phyloP scores from a whole-genome alignment of 169 alveolate genomes.

The Sarcocystis neurona region DNA sequence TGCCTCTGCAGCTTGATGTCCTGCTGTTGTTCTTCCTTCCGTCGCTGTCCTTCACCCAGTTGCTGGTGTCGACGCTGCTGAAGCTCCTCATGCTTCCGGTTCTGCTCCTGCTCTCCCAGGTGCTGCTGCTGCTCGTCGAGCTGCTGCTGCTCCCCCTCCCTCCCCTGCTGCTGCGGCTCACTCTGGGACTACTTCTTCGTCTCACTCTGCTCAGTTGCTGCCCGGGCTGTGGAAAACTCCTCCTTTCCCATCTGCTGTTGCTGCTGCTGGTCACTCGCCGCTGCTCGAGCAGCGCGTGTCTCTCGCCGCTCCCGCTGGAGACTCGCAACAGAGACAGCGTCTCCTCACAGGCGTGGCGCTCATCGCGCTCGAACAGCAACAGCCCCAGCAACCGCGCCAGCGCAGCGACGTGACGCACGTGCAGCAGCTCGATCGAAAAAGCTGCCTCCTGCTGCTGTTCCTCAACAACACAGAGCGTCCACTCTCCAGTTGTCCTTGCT shows the following conservation, averaged over 20 bases:
- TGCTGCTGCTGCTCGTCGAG: too few relatives aligned
- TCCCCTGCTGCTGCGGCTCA: conserved; percentile 15
- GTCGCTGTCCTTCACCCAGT: too few relatives aligned
- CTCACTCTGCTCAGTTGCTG: background rate
- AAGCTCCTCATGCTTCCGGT: too few relatives aligned
- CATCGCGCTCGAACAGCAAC: conserved; percentile 39
- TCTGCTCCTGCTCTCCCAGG: too few relatives aligned
- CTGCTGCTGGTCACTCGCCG: conserved; percentile 16
- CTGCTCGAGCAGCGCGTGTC: conserved; percentile 26
- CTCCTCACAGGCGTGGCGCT: conserved; percentile 47
- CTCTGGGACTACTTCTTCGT: background rate
- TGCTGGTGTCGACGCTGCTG: too few relatives aligned
- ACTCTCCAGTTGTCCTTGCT: too few relatives aligned
- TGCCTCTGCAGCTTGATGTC: too few relatives aligned
- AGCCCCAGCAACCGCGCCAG: conserved; percentile 45
- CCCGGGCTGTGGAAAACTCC: background rate
- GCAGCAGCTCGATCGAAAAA: background rate
- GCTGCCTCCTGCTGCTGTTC: too few relatives aligned
- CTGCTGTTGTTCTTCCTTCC: too few relatives aligned
- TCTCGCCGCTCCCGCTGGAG: background rate
- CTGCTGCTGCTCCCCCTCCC: too few relatives aligned
- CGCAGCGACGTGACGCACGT: conserved; percentile 35
- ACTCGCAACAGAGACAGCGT: conserved; percentile 31
- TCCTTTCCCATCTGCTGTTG: background rate
- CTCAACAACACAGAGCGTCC: too few relatives aligned